Evolutionary conservation across 805 yeast genomes (phyloP).

Genomic region (Huiozyma sinensis): DNA sequence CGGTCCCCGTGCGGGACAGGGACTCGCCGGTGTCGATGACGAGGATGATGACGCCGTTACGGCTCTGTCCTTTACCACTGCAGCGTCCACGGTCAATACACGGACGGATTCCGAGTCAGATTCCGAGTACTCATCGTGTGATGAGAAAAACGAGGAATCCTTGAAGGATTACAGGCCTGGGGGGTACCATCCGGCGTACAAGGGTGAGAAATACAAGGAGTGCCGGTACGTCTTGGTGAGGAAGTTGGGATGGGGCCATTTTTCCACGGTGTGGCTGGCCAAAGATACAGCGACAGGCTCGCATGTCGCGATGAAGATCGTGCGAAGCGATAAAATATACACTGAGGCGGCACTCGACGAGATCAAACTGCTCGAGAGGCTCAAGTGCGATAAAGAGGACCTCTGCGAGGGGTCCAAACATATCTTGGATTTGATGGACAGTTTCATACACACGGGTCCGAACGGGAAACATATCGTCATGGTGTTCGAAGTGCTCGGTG

Average conservation of each 20-base stretch:
- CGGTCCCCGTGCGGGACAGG: no score
- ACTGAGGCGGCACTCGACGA: slow-evolving; percentile 94
- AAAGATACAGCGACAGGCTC: slow-evolving; percentile 39
- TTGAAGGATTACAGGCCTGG: slow-evolving; percentile 78
- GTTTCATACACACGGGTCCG: slow-evolving; percentile 77
- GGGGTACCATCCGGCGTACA: slow-evolving; percentile 89
- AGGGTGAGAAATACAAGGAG: slow-evolving; percentile 76
- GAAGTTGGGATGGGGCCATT: slow-evolving; percentile 98
- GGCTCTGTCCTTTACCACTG: no score
- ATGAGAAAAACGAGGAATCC: slow-evolving; percentile 66
- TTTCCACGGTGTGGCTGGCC: slow-evolving; percentile 92
- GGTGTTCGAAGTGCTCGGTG: slow-evolving; percentile 97
- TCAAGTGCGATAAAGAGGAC: slow-evolving; percentile 31
- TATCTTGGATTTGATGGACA: slow-evolving; percentile 71
- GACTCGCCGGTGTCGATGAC: no score
- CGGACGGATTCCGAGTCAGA: slow-evolving; percentile 11
- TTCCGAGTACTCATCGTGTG: slow-evolving; percentile 29
- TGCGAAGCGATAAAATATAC: slow-evolving; percentile 80
- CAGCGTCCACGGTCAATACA: no score
- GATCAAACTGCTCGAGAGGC: slow-evolving; percentile 62
- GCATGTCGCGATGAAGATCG: slow-evolving; percentile 92
- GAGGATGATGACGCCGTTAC: no score
- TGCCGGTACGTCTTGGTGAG: slow-evolving; percentile 71
- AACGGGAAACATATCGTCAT: slow-evolving; percentile 91
- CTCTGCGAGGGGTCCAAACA: slow-evolving; percentile 60